Conservation (phyloP, 345 rosid genomes). For the Syzygium grande region DNA sequence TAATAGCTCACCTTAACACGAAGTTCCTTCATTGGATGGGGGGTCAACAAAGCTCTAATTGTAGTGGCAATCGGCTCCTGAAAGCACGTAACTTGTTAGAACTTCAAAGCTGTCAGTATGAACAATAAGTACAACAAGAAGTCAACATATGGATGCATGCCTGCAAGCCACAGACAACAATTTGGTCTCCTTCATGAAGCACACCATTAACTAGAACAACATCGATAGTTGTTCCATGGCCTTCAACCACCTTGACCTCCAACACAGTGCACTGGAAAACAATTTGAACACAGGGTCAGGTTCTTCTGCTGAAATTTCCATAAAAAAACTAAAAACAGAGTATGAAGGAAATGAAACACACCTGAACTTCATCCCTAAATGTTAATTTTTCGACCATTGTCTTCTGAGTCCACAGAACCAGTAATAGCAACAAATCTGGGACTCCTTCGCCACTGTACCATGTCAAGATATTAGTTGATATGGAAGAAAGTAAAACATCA, state of each 20-base stretch:
- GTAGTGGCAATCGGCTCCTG: constrained; percentile 88
- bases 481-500: neutral
- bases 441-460: constrained; percentile 84
- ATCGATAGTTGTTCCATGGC: constrained; percentile 92
- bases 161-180: constrained; percentile 94
- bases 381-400: constrained; percentile 95
- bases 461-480: constrained; percentile 5
- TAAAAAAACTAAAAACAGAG: neutral
- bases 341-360: constrained; percentile 2
- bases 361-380: constrained; percentile 77
- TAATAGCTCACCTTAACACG: constrained; percentile 64
- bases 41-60: constrained; percentile 84
- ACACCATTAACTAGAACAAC: constrained; percentile 88
- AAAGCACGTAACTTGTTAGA: constrained; percentile 8
- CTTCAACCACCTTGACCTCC: constrained; percentile 96
- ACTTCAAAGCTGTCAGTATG: neutral
- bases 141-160: constrained; percentile 24
- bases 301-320: constrained; percentile 3
- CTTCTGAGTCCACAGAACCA: constrained; percentile 90
- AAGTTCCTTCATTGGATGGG: constrained; percentile 98
- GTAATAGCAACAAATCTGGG: constrained; percentile 73
- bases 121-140: neutral
- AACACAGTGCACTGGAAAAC: constrained; percentile 79
- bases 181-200: constrained; percentile 91
- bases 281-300: constrained; percentile 16